Evolutionary conservation across 2,329 filamentous ascomycete genomes (phyloP).

Genomic region (Lachnellula cervina): DNA sequence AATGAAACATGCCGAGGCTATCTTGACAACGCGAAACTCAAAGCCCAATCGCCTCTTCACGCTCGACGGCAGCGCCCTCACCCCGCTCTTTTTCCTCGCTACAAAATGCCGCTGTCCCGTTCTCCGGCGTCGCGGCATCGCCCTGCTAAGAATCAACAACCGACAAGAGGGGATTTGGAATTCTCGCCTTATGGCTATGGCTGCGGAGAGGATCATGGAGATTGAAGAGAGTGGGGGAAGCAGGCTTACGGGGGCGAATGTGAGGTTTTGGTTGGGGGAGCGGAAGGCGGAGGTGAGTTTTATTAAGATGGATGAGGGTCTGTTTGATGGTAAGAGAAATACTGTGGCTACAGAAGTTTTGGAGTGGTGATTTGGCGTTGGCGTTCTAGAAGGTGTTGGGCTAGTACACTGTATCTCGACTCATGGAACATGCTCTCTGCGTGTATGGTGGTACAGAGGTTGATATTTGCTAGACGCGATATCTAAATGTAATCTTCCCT

Average conservation of each 20-base stretch:
- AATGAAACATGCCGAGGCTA: neutral
- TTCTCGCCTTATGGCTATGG: neutral
- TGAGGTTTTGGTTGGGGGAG: neutral
- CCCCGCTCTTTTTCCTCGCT: constrained; percentile 57
- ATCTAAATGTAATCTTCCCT: too few species aligned
- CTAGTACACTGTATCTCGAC: too few species aligned
- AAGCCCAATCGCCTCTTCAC: constrained; percentile 39
- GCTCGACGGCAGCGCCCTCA: constrained; percentile 56
- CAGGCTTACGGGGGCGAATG: neutral
- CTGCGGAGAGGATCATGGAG: neutral
- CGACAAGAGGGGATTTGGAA: constrained; percentile 65
- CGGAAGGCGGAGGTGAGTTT: neutral
- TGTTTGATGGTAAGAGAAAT: neutral
- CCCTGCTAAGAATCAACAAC: constrained; percentile 52
- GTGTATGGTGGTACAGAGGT: too few species aligned
- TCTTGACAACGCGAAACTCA: neutral
- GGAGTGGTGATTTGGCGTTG: neutral
- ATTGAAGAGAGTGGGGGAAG: neutral
- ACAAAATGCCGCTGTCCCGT: constrained; percentile 55
- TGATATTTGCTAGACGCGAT: too few species aligned
- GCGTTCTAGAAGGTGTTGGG: neutral
- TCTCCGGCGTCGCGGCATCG: constrained; percentile 55
- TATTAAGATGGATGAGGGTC: too few species aligned
- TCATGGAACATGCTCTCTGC: too few species aligned
- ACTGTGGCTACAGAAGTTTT: neutral